A percentile compares a stretch with the other conserved stretches of the same genome.
phyloP scores from a whole-genome alignment of 495 filamentous ascomycete species.

The Massariosphaeria phaeospora region DNA sequence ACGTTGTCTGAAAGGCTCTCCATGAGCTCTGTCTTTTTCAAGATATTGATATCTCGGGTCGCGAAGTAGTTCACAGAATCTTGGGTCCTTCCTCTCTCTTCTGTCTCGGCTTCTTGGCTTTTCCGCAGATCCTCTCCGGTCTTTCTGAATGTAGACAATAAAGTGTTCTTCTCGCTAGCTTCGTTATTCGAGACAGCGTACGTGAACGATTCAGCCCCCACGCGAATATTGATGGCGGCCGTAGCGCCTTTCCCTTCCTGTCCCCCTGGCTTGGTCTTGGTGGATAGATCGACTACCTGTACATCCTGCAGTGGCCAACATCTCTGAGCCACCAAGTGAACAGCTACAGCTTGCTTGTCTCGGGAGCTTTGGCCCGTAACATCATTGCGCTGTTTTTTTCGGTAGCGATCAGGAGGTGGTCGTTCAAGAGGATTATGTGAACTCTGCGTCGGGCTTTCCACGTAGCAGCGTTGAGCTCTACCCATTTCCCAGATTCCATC shows the following conservation, averaged over 20 bases:
- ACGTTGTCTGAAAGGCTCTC: conserved; percentile 60
- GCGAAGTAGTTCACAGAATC: conserved; percentile 80
- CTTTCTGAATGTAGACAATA: conserved; percentile 85
- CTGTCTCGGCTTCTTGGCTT: conserved; percentile 73
- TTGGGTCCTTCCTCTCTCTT: conserved; percentile 67
- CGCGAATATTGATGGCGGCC: conserved; percentile 86
- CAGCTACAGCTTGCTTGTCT: conserved; percentile 31
- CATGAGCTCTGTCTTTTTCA: conserved; percentile 68
- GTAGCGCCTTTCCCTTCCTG: conserved; percentile 54
- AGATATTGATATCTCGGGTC: conserved; percentile 61
- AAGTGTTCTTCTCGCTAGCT: conserved; percentile 65
- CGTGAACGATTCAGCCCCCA: conserved; percentile 87
- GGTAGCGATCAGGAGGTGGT: conserved; percentile 85
- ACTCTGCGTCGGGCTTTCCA: conserved; percentile 84
- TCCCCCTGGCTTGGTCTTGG: conserved; percentile 49
- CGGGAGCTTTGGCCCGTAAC: conserved; percentile 41
- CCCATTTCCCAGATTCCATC: conserved; percentile 83
- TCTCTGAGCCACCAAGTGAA: conserved; percentile 82
- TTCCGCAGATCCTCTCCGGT: conserved; percentile 85
- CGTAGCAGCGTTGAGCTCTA: conserved; percentile 93
- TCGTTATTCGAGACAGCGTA: conserved; percentile 72
- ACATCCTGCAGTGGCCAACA: conserved; percentile 95
- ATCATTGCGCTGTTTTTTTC: conserved; percentile 83
- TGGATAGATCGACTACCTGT: conserved; percentile 80
- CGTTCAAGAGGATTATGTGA: conserved; percentile 87